These are phyloP conservation scores for Pleurotus salmoneostramineus DNA, from an alignment of 768 basidiomycete species.

Conservation along the genomic window DNA sequence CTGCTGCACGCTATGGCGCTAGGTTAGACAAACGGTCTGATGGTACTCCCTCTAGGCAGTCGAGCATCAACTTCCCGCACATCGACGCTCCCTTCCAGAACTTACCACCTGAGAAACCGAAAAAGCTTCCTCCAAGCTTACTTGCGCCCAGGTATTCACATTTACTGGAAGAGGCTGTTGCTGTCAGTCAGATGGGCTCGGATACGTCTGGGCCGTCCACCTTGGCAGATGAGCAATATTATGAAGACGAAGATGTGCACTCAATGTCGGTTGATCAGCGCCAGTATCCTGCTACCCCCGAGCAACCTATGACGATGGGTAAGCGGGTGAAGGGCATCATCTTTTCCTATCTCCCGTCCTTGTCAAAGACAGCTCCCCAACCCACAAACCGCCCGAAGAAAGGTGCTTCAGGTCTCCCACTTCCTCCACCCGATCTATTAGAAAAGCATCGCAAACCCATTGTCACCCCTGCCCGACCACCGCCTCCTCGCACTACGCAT, in stretches of 20 bases:
- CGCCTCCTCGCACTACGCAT: constrained; percentile 36
- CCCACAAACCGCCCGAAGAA: constrained; percentile 15
- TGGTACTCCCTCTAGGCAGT: neutral
- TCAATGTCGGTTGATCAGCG: neutral
- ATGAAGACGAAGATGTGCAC: neutral
- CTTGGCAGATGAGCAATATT: neutral
- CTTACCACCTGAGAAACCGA: constrained; percentile 20
- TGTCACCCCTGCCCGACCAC: constrained; percentile 53
- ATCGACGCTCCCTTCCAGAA: constrained; percentile 27
- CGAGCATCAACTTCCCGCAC: constrained; percentile 17
- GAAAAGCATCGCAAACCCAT: constrained; percentile 52
- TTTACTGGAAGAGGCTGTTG: constrained; percentile 51
- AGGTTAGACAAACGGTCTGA: neutral
- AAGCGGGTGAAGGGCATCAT: constrained; percentile 53
- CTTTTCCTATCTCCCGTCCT: constrained; percentile 56
- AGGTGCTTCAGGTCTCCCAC: constrained; percentile 40
- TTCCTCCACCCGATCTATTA: constrained; percentile 51
- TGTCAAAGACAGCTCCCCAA: constrained; percentile 32
- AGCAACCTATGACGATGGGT: constrained; percentile 32
- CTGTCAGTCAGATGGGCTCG: constrained; percentile 24
- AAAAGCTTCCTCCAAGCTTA: constrained; percentile 34
- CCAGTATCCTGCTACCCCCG: constrained; percentile 7
- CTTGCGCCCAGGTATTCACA: constrained; percentile 56
- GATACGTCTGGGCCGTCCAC: neutral
- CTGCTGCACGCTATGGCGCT: constrained; percentile 29